Evolutionary conservation across 75 land plant genomes (phyloP).

Genomic region (Picea sitchensis): DNA sequence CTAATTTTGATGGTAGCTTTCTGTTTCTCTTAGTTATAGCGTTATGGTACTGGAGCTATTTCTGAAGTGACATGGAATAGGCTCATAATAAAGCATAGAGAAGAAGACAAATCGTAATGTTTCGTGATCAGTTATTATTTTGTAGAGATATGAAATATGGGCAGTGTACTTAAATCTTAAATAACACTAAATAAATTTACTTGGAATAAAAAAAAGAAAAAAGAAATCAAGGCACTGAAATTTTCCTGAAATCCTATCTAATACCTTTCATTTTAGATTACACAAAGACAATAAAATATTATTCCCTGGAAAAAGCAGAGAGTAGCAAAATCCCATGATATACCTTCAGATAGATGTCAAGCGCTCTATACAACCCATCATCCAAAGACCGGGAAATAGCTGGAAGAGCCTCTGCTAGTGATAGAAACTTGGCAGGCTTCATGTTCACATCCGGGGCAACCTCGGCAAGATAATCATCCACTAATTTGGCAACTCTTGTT

Average conservation of each 20-base stretch:
- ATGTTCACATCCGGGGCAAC: slow-evolving; percentile 82
- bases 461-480: slow-evolving; percentile 81
- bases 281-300: not conserved
- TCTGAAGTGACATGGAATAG: too few species aligned
- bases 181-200: not conserved
- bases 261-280: too few species aligned
- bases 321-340: not conserved
- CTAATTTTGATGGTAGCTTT: too few species aligned
- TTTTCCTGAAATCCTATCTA: too few species aligned
- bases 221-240: too few species aligned
- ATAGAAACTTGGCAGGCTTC: slow-evolving; percentile 54
- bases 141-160: not conserved
- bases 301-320: not conserved
- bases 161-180: not conserved
- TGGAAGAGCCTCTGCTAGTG: slow-evolving; percentile 69
- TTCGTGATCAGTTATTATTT: too few species aligned
- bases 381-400: slow-evolving; percentile 64
- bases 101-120: too few species aligned
- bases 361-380: slow-evolving; percentile 88
- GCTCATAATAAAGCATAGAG: too few species aligned
- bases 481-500: slow-evolving; percentile 53
- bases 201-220: not conserved
- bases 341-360: slow-evolving; percentile 87
- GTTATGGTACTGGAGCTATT: too few species aligned
- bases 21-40: too few species aligned